Percentiles rank a stretch among this genome's conserved stretches.
Evolutionary conservation across 768 basidiomycete species (phyloP).

Genomic region (Lactarius deliciosus): DNA sequence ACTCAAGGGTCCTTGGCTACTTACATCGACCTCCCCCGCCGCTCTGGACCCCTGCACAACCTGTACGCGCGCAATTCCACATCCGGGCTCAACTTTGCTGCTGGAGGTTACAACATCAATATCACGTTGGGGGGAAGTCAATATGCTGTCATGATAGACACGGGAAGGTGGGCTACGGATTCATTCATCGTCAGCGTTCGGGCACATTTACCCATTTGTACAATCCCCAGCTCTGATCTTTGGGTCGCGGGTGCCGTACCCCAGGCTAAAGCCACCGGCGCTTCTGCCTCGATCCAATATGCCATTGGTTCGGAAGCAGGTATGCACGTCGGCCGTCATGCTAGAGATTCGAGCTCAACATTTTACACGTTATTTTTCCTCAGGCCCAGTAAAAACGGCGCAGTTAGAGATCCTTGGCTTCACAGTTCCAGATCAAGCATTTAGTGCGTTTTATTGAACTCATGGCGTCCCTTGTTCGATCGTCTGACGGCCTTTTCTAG

Average conservation of each 20-base stretch:
- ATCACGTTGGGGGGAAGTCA: conserved; percentile 39
- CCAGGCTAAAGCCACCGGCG: conserved; percentile 41
- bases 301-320: conserved; percentile 48
- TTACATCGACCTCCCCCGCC: conserved; percentile 7
- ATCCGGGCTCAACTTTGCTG: not conserved
- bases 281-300: conserved; percentile 46
- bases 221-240: conserved; percentile 53
- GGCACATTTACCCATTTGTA: not conserved
- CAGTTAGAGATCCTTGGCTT: conserved; percentile 46
- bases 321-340: not conserved
- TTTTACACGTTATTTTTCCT: not conserved
- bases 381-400: conserved; percentile 47
- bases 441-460: conserved; percentile 38
- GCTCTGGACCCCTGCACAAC: not conserved
- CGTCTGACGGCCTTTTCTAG: conserved; percentile 33
- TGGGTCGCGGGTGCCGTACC: conserved; percentile 53
- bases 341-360: not conserved
- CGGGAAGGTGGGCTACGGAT: conserved; percentile 41
- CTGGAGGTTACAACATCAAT: conserved; percentile 29
- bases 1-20: conserved; percentile 1
- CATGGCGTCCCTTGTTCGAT: not conserved
- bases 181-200: not conserved
- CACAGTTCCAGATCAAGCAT: conserved; percentile 46
- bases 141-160: conserved; percentile 43
- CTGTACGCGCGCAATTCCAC: not conserved